Percentiles rank a stretch among this genome's conserved stretches.
phyloP scores from a whole-genome alignment of 345 rosid species.

The Arabidopsis suecica region DNA sequence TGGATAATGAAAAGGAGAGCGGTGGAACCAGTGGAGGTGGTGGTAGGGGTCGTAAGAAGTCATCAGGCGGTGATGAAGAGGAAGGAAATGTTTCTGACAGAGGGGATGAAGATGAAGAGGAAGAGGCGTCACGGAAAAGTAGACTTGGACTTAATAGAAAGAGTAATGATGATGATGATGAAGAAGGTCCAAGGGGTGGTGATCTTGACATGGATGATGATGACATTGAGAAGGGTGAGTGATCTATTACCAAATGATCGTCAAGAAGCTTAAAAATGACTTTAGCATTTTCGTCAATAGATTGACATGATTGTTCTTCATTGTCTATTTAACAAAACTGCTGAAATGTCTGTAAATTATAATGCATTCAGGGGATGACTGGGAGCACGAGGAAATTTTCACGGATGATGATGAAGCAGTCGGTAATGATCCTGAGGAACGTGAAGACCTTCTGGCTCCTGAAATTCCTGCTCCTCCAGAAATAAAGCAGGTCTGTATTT shows the following conservation, averaged over 20 bases:
- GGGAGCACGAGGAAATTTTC: conserved; percentile 99
- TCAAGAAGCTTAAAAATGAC: too few species aligned
- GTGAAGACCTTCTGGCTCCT: conserved; percentile 89
- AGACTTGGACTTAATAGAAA: conserved; percentile 82
- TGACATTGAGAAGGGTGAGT: conserved; percentile 89
- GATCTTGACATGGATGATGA: conserved; percentile 95
- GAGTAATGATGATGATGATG: conserved; percentile 86
- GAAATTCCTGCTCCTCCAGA: conserved; percentile 98
- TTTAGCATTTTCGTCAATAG: not conserved
- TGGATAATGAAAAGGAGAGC: conserved; percentile 76
- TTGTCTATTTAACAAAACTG: not conserved
- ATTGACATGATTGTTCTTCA: not conserved
- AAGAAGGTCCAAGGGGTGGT: conserved; percentile 91
- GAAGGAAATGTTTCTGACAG: conserved; percentile 85
- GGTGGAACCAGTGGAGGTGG: conserved; percentile 49
- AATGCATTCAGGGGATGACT: conserved; percentile 77
- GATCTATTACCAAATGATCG: too few species aligned
- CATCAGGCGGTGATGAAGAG: conserved; percentile 70
- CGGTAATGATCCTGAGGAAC: conserved; percentile 88
- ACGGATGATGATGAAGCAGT: conserved; percentile 99
- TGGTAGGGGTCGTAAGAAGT: conserved; percentile 80
- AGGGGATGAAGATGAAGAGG: conserved; percentile 97
- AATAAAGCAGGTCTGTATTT: conserved; percentile 74
- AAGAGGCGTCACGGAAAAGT: conserved; percentile 82
- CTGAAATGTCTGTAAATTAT: not conserved